Conservation (phyloP, 108 stramenopile genomes). For the Skeletonema marinoi region DNA sequence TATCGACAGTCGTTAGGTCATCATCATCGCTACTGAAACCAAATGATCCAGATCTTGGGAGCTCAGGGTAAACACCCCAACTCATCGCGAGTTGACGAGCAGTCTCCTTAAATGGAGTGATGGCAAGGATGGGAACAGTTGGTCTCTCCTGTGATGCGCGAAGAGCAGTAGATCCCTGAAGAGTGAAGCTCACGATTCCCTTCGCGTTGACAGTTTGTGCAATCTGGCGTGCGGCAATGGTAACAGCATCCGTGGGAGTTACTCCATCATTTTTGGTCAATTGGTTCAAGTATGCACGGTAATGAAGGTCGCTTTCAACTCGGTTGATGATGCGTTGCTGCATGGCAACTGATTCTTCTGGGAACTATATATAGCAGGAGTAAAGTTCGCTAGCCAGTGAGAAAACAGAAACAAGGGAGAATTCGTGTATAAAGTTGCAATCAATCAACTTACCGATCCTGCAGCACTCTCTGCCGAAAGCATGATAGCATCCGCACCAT, state of each 20-base stretch:
- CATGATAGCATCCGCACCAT: constrained; percentile 92
- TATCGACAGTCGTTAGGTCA: constrained; percentile 82
- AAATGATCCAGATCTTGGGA: constrained; percentile 62
- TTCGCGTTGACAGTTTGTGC: constrained; percentile 81
- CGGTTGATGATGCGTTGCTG: constrained; percentile 89
- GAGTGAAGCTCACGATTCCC: constrained; percentile 91
- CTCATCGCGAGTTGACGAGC: constrained; percentile 86
- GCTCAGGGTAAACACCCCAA: constrained; percentile 92
- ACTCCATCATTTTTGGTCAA: constrained; percentile 51
- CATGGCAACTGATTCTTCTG: constrained; percentile 86
- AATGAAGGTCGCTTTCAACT: constrained; percentile 85
- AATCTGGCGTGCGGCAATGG: constrained; percentile 80
- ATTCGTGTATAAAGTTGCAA: no score
- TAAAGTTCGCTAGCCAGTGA: constrained; percentile 20
- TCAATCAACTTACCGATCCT: constrained; percentile 38
- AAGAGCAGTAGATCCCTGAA: constrained; percentile 91
- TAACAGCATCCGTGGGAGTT: constrained; percentile 91
- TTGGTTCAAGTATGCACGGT: constrained; percentile 56
- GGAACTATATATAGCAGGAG: constrained; percentile 74
- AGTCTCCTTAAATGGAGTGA: constrained; percentile 86
- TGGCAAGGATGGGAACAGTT: constrained; percentile 88
- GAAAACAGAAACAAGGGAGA: no score
- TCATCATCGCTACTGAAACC: constrained; percentile 53
- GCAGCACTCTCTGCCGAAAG: constrained; percentile 82
- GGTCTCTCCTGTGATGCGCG: constrained; percentile 97